phyloP scores from a whole-genome alignment of 768 basidiomycete species.

The Podaxis sp. region DNA sequence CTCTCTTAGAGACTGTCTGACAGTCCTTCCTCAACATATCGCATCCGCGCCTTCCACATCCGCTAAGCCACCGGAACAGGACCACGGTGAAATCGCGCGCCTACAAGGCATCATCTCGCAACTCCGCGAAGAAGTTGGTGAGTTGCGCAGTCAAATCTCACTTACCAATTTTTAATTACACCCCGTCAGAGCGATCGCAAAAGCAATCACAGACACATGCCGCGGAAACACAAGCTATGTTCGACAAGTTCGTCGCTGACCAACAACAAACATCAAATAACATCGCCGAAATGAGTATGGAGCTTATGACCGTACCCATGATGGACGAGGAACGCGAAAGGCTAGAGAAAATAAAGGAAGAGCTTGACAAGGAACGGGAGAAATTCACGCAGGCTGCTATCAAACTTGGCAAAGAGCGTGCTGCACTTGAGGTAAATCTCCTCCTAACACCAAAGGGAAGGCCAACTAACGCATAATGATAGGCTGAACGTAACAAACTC shows the following conservation, averaged over 20 bases:
- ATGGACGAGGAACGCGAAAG: slow-evolving; percentile 54
- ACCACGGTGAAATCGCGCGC: slow-evolving; percentile 46
- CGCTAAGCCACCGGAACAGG: slow-evolving; percentile 16
- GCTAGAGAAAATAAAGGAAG: slow-evolving; percentile 49
- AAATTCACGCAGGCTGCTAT: slow-evolving; percentile 66
- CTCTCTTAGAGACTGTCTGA: slow-evolving; percentile 38
- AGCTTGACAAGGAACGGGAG: slow-evolving; percentile 65
- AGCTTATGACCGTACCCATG: slow-evolving; percentile 52
- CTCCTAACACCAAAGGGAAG: slow-evolving; percentile 3
- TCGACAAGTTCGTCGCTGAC: slow-evolving; percentile 50
- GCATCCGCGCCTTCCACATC: slow-evolving; percentile 19
- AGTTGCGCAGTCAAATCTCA: slow-evolving; percentile 16
- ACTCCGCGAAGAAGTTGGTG: slow-evolving; percentile 62
- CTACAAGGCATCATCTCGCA: slow-evolving; percentile 50
- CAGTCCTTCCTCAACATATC: slow-evolving; percentile 28
- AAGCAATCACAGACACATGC: slow-evolving; percentile 42
- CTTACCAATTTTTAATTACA: slow-evolving; percentile 11
- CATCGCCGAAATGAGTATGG: slow-evolving; percentile 47
- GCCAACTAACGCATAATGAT: slow-evolving; percentile 7
- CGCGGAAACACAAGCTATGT: slow-evolving; percentile 49
- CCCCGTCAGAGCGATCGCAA: slow-evolving; percentile 43
- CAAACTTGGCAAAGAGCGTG: slow-evolving; percentile 62
- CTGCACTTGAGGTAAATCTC: slow-evolving; percentile 58
- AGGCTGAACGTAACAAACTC: slow-evolving; percentile 64
- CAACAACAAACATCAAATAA: slow-evolving; percentile 39